Evolutionary conservation across 805 yeast species (phyloP).

Genomic region (Sporopachydermia quercuum): DNA sequence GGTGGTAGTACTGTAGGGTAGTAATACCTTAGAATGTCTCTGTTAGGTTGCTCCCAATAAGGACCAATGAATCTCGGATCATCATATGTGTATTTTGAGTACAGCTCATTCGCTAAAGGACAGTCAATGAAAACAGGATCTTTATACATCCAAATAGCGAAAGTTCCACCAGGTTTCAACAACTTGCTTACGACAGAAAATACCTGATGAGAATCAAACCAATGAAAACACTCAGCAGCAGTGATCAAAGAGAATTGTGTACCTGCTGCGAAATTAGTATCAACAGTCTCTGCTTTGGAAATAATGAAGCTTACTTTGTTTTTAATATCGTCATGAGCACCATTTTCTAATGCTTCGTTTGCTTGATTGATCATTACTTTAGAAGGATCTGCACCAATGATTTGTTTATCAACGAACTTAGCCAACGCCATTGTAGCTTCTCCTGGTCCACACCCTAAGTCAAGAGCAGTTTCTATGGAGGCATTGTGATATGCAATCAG

Average conservation of each 20-base stretch:
- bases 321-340: slow-evolving; percentile 8
- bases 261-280: slow-evolving; percentile 10
- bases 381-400: slow-evolving; percentile 53
- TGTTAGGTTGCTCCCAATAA: slow-evolving; percentile 82
- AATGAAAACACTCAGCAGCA: slow-evolving; percentile 80
- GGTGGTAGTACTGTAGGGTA: slow-evolving; percentile 31
- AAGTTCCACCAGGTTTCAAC: slow-evolving; percentile 46
- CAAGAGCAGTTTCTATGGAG: slow-evolving; percentile 29
- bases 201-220: slow-evolving; percentile 50
- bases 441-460: slow-evolving; percentile 75
- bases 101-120: slow-evolving; percentile 40
- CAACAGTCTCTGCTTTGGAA: slow-evolving; percentile 16
- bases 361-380: slow-evolving; percentile 39
- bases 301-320: slow-evolving; percentile 9
- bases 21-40: slow-evolving; percentile 32
- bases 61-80: slow-evolving; percentile 38
- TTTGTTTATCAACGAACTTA: slow-evolving; percentile 24
- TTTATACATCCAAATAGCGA: slow-evolving; percentile 68
- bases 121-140: slow-evolving; percentile 46
- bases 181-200: slow-evolving; percentile 33
- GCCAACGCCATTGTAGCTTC: slow-evolving; percentile 45
- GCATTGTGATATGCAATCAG: slow-evolving; percentile 27
- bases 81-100: slow-evolving; percentile 35
- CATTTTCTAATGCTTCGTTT: slow-evolving; percentile 6
- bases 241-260: slow-evolving; percentile 46